Percentiles rank a stretch among this genome's conserved stretches.
These are phyloP conservation scores for Rhododendron kiyosumense DNA, from an alignment of 148 eudicot species.

Conservation along the genomic window DNA sequence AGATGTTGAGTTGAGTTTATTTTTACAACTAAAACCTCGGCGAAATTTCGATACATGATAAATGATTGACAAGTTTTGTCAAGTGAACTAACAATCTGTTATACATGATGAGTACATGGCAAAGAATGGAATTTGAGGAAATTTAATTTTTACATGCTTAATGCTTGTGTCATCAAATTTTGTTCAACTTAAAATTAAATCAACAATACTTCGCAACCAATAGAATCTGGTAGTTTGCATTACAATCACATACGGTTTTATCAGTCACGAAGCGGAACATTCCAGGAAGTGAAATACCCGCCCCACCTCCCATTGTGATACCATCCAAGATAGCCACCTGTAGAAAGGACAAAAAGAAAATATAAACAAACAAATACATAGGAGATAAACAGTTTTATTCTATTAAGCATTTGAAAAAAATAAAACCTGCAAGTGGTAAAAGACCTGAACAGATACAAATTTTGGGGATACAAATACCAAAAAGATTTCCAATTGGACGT, in stretches of 20 bases:
- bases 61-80: background rate
- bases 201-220: background rate
- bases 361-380: background rate
- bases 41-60: background rate
- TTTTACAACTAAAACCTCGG: background rate
- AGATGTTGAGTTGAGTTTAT: background rate
- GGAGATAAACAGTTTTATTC: background rate
- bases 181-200: background rate
- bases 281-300: conserved; percentile 85
- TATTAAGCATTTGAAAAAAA: background rate
- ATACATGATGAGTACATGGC: background rate
- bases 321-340: conserved; percentile 95
- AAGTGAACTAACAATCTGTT: background rate
- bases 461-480: background rate
- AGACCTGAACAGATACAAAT: background rate
- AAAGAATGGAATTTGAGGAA: background rate
- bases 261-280: conserved; percentile 88
- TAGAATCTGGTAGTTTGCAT: background rate
- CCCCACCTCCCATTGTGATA: conserved; percentile 81
- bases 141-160: background rate
- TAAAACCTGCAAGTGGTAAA: background rate
- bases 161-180: background rate
- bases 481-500: background rate
- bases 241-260: conserved; percentile 16
- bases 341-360: background rate